phyloP scores from a whole-genome alignment of 1,284 basidiomycete species.

The Ganoderma sinense region DNA sequence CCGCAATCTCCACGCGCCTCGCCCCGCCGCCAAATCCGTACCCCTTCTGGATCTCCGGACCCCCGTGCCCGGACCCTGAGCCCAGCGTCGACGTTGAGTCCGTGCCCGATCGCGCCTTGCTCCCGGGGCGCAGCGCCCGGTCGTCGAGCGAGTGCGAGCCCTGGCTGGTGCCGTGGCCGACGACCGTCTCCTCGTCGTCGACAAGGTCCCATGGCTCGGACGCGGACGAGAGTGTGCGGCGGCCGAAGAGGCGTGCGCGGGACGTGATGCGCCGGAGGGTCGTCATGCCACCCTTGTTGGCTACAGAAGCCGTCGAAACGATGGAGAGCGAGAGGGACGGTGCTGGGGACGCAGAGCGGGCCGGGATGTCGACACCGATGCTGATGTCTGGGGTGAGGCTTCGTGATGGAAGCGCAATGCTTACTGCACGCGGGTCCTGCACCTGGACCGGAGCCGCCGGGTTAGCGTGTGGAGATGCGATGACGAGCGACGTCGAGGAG shows the following conservation, averaged over 20 bases:
- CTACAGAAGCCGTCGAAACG: constrained; percentile 14
- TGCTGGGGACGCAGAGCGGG: constrained; percentile 22
- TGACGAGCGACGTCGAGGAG: constrained; percentile 24
- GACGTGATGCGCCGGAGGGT: constrained; percentile 28
- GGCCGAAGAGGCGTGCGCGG: constrained; percentile 27
- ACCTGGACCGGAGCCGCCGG: background rate
- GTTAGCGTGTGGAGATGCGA: constrained; percentile 13
- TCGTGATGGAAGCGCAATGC: background rate
- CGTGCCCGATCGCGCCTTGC: constrained; percentile 6
- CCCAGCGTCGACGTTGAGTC: constrained; percentile 11
- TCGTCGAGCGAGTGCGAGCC: constrained; percentile 19
- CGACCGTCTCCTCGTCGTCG: constrained; percentile 22
- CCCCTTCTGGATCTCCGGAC: background rate
- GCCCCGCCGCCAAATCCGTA: background rate
- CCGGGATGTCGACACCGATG: background rate
- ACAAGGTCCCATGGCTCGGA: constrained; percentile 21
- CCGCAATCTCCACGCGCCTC: constrained; percentile 28
- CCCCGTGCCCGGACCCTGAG: background rate
- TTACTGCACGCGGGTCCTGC: too few species aligned
- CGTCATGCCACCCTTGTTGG: constrained; percentile 9
- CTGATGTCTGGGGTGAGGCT: background rate
- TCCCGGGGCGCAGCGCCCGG: constrained; percentile 9
- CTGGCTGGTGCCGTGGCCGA: constrained; percentile 8
- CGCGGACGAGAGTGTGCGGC: constrained; percentile 25
- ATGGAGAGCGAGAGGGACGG: constrained; percentile 24